A percentile compares a stretch with the other conserved stretches of the same genome.
Conservation (phyloP, 352 stramenopile species). For the Phytopythium kandeliae region DNA sequence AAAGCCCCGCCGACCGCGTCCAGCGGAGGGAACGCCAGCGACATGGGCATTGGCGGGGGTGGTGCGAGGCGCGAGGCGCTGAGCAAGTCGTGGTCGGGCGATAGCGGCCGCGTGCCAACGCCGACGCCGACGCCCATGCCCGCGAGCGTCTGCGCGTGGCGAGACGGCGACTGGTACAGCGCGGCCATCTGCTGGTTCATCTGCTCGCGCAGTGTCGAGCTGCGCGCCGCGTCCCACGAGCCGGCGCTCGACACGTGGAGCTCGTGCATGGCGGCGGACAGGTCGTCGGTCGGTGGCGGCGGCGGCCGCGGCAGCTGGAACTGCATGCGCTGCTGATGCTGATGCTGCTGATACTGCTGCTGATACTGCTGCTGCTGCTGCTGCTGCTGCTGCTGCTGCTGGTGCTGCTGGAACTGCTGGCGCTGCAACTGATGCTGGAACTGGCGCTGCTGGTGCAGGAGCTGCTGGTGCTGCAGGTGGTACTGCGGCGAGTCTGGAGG, state of each 20-base stretch:
- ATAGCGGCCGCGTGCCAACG: neutral
- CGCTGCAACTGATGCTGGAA: conserved; percentile 14
- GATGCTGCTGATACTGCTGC: too few relatives aligned
- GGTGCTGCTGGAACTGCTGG: conserved; percentile 20
- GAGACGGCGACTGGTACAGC: conserved; percentile 40
- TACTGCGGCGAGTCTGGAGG: conserved; percentile 17
- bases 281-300: conserved; percentile 8
- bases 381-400: conserved; percentile 7
- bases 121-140: conserved; percentile 26
- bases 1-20: conserved; percentile 1
- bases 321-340: too few relatives aligned
- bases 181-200: conserved; percentile 81
- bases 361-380: conserved; percentile 12
- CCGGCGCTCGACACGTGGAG: conserved; percentile 17
- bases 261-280: conserved; percentile 39
- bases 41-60: too few relatives aligned
- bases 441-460: conserved; percentile 25
- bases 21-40: conserved; percentile 3
- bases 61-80: neutral
- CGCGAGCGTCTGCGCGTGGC: conserved; percentile 21
- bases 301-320: neutral
- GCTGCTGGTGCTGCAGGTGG: conserved; percentile 40
- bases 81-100: neutral
- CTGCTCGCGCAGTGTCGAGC: conserved; percentile 43
- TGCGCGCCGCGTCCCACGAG: conserved; percentile 19